phyloP scores from a whole-genome alignment of 495 filamentous ascomycete species.

The Penicillium macrosclerotiorum region DNA sequence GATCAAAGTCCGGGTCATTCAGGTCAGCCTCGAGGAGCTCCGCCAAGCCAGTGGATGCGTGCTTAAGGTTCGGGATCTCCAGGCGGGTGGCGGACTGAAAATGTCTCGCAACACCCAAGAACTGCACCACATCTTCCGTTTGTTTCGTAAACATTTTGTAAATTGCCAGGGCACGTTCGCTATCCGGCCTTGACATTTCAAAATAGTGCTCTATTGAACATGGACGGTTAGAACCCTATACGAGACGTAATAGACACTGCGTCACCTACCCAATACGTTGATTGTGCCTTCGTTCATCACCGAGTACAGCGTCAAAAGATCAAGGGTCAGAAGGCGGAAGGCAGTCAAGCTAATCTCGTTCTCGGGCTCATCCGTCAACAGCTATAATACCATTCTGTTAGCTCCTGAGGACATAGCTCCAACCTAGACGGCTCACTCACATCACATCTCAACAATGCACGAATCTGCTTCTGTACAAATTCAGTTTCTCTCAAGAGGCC shows the following conservation, averaged over 20 bases:
- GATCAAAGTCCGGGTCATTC: constrained; percentile 93
- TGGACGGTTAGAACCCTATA: constrained; percentile 19
- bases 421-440: constrained; percentile 50
- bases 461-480: constrained; percentile 84
- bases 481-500: constrained; percentile 91
- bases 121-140: constrained; percentile 89
- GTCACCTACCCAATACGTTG: constrained; percentile 80
- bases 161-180: constrained; percentile 85
- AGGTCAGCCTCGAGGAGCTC: constrained; percentile 92
- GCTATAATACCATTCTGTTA: constrained; percentile 53
- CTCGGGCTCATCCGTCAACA: constrained; percentile 84
- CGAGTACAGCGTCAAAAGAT: constrained; percentile 87
- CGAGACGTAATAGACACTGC: background rate
- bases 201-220: constrained; percentile 88
- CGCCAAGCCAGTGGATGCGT: constrained; percentile 88
- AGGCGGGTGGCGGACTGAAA: constrained; percentile 89
- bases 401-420: constrained; percentile 18
- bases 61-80: constrained; percentile 95
- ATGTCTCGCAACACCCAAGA: constrained; percentile 79
- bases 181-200: constrained; percentile 94
- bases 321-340: constrained; percentile 89
- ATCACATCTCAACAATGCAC: constrained; percentile 82
- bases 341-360: constrained; percentile 97
- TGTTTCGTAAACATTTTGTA: constrained; percentile 92
- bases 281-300: constrained; percentile 98